Base-by-base conservation (phyloP, 2,329 filamentous ascomycete species). In the Magnaporthiopsis rhizophila region DNA sequence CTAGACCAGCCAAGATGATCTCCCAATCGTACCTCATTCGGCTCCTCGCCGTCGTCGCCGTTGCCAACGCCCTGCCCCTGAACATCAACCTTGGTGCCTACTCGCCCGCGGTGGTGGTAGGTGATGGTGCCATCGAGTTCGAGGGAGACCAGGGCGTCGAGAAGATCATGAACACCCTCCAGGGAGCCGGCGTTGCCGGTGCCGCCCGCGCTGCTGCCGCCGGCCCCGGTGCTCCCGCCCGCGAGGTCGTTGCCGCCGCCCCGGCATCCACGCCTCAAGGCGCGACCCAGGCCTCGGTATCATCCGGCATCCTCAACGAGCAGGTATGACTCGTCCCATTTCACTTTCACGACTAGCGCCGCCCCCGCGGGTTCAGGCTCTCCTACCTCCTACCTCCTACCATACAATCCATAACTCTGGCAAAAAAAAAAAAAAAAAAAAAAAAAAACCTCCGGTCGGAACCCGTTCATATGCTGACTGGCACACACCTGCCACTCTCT, bases 61-160 rank as follows among this genome's bases (percentile, higher is more conserved):
- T 67, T 59, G 65, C 64, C 61, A 62, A 34, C 26, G 61, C 61
- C 61, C 21, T 50, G 8, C 67, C 66, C 50, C 65, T 68, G 3
- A 67, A 67, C 18, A 64, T 69, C 30, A 69, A 69, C 66, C 75
- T 79, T 60, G 77, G 77, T 56, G 77, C 77, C 50, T 79, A 79
- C 69, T 79, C 77, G 2, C 77, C 77, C 11, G 77, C 77, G 67
- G 72, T 79, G 73, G 78, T 77, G 64, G 70, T 73, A 53, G 73
- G 73, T 74, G 74, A 75, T 73, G 79, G 79, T 74, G 79, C 80
- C 69, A 80, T 81, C 66, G 78, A 77, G 66, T 80, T 81, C 67
- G 75, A 78, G 67, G 79, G 79, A 65, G 75, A 73, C 64, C 73
- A 76, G 70, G 78, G 80, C 69, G 79, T 81, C 36, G 74, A 78